Evolutionary conservation across 495 filamentous ascomycete genomes (phyloP), one percentile per base, ranked within the genome.

Genomic region (Penicillium pancosmium): DNA sequence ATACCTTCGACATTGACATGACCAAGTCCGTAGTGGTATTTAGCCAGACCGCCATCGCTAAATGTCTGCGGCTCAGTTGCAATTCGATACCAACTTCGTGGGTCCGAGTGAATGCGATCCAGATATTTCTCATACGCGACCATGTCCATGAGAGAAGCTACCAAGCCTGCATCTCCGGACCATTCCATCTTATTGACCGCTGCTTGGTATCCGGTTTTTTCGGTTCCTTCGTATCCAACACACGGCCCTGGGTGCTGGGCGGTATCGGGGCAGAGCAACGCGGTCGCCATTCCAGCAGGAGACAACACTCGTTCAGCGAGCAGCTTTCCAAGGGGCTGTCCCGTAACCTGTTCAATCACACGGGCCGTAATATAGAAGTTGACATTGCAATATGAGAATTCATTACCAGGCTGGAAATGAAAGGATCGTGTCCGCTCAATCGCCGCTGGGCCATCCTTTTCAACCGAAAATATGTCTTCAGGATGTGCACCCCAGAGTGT

Each of bases 161-260:
- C 70, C 6, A 73, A 23, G 13, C 72, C 72, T 2, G 70, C 70
- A 65, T 75, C 72, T 19, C 72, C 72, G 16, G 72, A 62, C 72
- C 72, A 75, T 41, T 75, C 64, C 48, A 73, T 73, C 0, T 60
- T 58, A 25, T 75, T 75, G 10, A 64, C 35, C 4, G 64, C 70
- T 3, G 60, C 47, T 0, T 51, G 15, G 12, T 59, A 73, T 2
- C 72, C 72, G 0, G 19, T 27, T 2, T 44, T 4, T 50, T 72
- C 65, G n/a, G 53, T 50, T 2, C 72, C 72, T 50, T 75, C 72
- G 46, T 75, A 75, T 6, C 72, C 72, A 2, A 70, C 60, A 52
- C 68, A 72, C 0, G 72, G 72, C 0, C 62, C 47, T 10, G 72
- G 72, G 11, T 63, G 67, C 10, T 63, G 41, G 0, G 65, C 64